Evolutionary conservation across 768 basidiomycete genomes (phyloP).

Genomic region (Cystofilobasidium capitatum): DNA sequence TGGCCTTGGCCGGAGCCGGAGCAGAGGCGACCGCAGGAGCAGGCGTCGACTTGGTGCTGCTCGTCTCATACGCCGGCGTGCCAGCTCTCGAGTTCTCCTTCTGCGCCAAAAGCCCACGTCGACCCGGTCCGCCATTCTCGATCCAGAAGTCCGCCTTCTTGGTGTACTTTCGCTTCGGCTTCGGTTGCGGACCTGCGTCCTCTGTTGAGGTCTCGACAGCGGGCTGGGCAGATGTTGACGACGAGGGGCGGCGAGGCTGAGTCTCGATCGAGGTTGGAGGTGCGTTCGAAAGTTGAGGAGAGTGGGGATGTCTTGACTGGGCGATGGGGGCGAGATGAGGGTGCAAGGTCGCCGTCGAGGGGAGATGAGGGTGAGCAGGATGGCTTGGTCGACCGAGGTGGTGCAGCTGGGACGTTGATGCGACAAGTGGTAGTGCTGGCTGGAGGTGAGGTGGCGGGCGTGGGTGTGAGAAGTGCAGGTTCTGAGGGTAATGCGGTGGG

Average conservation of each 20-base stretch:
- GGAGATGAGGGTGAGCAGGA: too few relatives aligned
- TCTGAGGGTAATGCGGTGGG: background rate
- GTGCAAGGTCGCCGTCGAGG: background rate
- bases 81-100: background rate
- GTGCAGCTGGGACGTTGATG: too few relatives aligned
- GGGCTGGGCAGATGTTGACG: background rate
- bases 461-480: background rate
- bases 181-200: conserved; percentile 9
- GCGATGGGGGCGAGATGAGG: conserved; percentile 5
- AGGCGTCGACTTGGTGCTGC: background rate
- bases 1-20: background rate
- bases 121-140: conserved; percentile 15
- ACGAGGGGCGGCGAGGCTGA: background rate
- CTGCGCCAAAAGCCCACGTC: background rate
- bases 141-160: conserved; percentile 22
- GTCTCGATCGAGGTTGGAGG: background rate
- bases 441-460: background rate
- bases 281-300: too few relatives aligned
- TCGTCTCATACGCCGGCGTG: background rate
- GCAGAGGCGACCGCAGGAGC: background rate
- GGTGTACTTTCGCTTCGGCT: conserved; percentile 18
- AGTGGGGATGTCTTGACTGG: too few relatives aligned
- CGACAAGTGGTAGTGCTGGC: too few relatives aligned
- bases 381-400: too few relatives aligned
- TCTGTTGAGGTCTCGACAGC: too few relatives aligned